Evolutionary conservation across 2,329 filamentous ascomycete genomes (phyloP), one percentile per base, ranked within the genome.

Genomic region (Paecilomyces formosus): DNA sequence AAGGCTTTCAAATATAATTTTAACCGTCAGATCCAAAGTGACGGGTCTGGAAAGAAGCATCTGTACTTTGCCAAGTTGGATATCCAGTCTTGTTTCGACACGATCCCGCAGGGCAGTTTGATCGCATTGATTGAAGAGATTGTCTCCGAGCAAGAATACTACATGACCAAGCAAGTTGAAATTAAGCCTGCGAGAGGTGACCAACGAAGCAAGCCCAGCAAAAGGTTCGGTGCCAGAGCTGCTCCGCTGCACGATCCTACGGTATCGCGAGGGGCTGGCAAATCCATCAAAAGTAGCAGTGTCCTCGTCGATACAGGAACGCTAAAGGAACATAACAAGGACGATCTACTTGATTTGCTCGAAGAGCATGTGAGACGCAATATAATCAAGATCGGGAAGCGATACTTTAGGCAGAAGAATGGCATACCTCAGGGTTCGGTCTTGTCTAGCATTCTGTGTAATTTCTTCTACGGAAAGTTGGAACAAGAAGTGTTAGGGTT

Each of bases 361-460:
- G 75, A 82, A 18, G 84, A 93, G 63, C 94, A 99, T 69, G 83
- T 99, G n/a, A 81, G 86, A 61, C 81, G 86, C 60, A 97, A 97
- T 68, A 79, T 97, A 26, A 85, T 99, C 68, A 91, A 89, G 68
- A 87, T 97, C 45, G 92, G 92, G 54, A 93, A 92, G 75, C 90
- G 88, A 64, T 92, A 87, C 71, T 97, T 94, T 71, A 84, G 90
- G 24, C 94, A 99, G 71, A 93, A 87, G 71, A 79, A 82, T 22
- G 94, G 94, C 13, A 97, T 99, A 45, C 92, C 94, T 0, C 94
- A 99, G 72, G 94, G 94, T 7, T 97, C 92, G 0, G 83, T 97
- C 1, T 72, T 99, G 4, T 97, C 92, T 0, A 89, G 88, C 51
- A 80, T 92, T 49, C 80, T 99, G 4, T 97, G 94, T 79, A 97